Conservation (phyloP, 1,139 yeast species). For the Blastobotrys elegans region DNA sequence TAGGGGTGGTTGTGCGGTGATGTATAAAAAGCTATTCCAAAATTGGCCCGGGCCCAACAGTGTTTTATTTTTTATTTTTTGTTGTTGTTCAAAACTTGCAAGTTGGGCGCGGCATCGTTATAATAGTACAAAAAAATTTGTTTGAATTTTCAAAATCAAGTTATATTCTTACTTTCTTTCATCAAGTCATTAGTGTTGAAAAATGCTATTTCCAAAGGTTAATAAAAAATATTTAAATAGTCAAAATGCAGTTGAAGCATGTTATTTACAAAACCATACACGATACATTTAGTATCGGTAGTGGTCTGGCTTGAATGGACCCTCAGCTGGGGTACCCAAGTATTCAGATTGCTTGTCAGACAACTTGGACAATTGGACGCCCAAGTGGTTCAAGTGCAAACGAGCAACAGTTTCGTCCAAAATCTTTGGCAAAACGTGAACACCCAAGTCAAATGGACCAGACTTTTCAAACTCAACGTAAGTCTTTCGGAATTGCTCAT, state of each 20-base stretch:
- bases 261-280: slow-evolving; percentile 4
- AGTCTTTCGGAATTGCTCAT: slow-evolving; percentile 71
- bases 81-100: too few relatives aligned
- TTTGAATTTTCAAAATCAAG: too few relatives aligned
- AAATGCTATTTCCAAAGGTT: slow-evolving; percentile 7
- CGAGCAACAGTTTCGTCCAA: slow-evolving; percentile 99
- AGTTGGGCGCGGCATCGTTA: too few relatives aligned
- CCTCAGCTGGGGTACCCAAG: slow-evolving; percentile 87
- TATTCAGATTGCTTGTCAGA: slow-evolving; percentile 84
- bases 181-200: slow-evolving; percentile 17
- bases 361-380: slow-evolving; percentile 81
- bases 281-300: slow-evolving; percentile 77
- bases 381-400: slow-evolving; percentile 93
- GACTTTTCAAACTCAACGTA: slow-evolving; percentile 90
- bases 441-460: slow-evolving; percentile 89
- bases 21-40: too few relatives aligned
- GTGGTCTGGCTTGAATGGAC: slow-evolving; percentile 98
- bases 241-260: slow-evolving; percentile 26
- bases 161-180: too few relatives aligned
- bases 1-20: background rate
- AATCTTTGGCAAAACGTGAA: slow-evolving; percentile 96
- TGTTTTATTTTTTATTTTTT: too few relatives aligned
- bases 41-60: too few relatives aligned
- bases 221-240: slow-evolving; percentile 9
- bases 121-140: too few relatives aligned